Conservation (phyloP, 352 stramenopile genomes). For the Pythium aphanidermatum region DNA sequence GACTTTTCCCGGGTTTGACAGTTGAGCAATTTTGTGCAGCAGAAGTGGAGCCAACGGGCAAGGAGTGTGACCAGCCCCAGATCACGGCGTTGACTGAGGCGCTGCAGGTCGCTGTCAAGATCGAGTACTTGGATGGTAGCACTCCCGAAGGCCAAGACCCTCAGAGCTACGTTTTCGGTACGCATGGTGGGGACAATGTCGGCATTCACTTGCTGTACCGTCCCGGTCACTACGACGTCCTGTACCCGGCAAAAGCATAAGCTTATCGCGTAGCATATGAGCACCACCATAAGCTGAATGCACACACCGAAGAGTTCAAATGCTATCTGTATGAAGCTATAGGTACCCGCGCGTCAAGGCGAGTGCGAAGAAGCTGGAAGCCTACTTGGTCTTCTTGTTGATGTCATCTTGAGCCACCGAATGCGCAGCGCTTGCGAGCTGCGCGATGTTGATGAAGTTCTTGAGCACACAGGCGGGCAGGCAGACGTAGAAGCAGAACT, state of each 20-base stretch:
- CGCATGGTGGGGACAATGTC: constrained; percentile 1
- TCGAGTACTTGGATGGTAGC: constrained; percentile 93
- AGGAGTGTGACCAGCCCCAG: constrained; percentile 91
- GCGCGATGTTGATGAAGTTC: constrained; percentile 91
- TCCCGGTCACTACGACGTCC: constrained; percentile 94
- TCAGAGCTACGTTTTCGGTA: constrained; percentile 63
- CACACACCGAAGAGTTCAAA: too few relatives aligned
- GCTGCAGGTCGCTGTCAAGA: constrained; percentile 83
- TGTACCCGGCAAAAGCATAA: constrained; percentile 57
- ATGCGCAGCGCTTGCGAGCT: constrained; percentile 82
- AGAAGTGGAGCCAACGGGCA: constrained; percentile 90
- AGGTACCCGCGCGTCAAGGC: too few relatives aligned
- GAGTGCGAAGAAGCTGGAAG: background rate
- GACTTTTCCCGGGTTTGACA: constrained; percentile 63
- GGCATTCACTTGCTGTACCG: constrained; percentile 88
- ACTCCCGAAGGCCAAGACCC: constrained; percentile 35
- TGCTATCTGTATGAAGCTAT: too few relatives aligned
- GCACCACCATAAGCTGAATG: too few relatives aligned
- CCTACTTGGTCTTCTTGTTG: constrained; percentile 44
- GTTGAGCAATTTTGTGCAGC: constrained; percentile 83
- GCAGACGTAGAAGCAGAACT: constrained; percentile 85
- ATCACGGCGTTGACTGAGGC: constrained; percentile 90
- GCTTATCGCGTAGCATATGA: too few relatives aligned
- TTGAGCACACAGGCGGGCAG: constrained; percentile 89
- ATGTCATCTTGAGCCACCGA: constrained; percentile 69